Percentiles rank a stretch among this genome's conserved stretches.
phyloP scores from a whole-genome alignment of 2,329 filamentous ascomycete genomes.

The Scytalidium lignicola region DNA sequence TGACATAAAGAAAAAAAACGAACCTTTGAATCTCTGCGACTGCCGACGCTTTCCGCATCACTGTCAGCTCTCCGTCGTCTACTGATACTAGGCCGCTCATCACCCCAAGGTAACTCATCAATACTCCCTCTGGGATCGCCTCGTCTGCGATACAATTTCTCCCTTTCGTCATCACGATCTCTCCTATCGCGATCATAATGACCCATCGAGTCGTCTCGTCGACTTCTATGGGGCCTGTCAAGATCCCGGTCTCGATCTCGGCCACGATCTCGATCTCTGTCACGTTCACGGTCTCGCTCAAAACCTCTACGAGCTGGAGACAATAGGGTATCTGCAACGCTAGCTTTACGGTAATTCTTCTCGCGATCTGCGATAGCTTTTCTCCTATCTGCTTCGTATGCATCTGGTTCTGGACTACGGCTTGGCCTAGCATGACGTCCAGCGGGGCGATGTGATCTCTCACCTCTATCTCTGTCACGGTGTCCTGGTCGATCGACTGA shows the following conservation, averaged over 20 bases:
- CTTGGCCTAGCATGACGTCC: constrained; percentile 59
- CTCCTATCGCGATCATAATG: constrained; percentile 82
- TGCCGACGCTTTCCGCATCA: constrained; percentile 58
- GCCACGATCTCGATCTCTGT: constrained; percentile 29
- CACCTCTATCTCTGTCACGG: constrained; percentile 51
- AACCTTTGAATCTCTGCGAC: constrained; percentile 61
- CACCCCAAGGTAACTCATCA: constrained; percentile 89
- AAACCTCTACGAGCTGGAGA: constrained; percentile 30
- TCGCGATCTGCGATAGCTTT: constrained; percentile 93
- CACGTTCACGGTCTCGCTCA: constrained; percentile 38
- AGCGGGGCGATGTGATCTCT: constrained; percentile 57
- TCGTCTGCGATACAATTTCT: constrained; percentile 80
- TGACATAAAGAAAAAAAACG: constrained; percentile 7
- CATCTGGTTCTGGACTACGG: constrained; percentile 85
- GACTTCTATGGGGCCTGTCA: constrained; percentile 38
- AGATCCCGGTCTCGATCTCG: constrained; percentile 31
- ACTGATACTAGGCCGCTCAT: constrained; percentile 58
- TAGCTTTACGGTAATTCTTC: constrained; percentile 81
- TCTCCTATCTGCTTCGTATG: constrained; percentile 91
- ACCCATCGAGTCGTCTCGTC: constrained; percentile 56
- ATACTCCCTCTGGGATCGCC: constrained; percentile 70
- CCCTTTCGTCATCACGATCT: constrained; percentile 84
- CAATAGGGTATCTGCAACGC: constrained; percentile 59
- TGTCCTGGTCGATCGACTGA: constrained; percentile 37
- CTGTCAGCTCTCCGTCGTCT: constrained; percentile 76